These are phyloP conservation scores for Gleditsia sinensis DNA, from an alignment of 306 rosid species.

Conservation along the genomic window DNA sequence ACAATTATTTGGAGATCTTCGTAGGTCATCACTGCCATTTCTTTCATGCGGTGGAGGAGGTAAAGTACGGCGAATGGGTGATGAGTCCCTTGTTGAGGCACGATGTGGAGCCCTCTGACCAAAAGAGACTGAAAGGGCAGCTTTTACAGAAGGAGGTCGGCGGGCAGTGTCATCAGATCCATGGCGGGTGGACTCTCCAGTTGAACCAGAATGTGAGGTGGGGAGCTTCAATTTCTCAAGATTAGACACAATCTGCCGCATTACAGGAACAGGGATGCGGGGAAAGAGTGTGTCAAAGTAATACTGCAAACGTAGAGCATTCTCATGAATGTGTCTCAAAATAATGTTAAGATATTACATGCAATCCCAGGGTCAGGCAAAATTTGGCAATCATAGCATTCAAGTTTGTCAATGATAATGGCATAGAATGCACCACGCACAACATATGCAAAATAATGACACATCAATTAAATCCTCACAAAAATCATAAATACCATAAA, in stretches of 20 bases:
- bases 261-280: constrained; percentile 94
- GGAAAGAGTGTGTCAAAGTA: constrained; percentile 99
- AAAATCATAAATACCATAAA: constrained; percentile 9
- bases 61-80: constrained; percentile 86
- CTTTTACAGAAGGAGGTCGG: constrained; percentile 97
- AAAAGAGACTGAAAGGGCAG: constrained; percentile 96
- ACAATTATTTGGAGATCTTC: constrained; percentile 58
- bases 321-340: constrained; percentile 31
- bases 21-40: constrained; percentile 60
- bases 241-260: constrained; percentile 81
- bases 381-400: neutral
- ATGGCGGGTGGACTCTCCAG: constrained; percentile 89
- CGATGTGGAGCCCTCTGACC: constrained; percentile 99
- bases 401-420: constrained; percentile 1
- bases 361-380: constrained; percentile 11
- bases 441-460: neutral
- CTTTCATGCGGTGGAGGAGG: constrained; percentile 61
- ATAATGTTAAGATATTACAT: neutral
- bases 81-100: constrained; percentile 98
- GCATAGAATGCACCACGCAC: neutral
- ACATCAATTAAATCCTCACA: constrained; percentile 12
- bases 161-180: constrained; percentile 99
- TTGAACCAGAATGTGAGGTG: constrained; percentile 70
- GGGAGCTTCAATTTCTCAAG: constrained; percentile 94
- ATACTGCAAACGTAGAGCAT: constrained; percentile 69